A percentile compares a stretch with the other conserved stretches of the same genome.
Conservation (phyloP, 83 land plant genomes). For the Picea abies region DNA sequence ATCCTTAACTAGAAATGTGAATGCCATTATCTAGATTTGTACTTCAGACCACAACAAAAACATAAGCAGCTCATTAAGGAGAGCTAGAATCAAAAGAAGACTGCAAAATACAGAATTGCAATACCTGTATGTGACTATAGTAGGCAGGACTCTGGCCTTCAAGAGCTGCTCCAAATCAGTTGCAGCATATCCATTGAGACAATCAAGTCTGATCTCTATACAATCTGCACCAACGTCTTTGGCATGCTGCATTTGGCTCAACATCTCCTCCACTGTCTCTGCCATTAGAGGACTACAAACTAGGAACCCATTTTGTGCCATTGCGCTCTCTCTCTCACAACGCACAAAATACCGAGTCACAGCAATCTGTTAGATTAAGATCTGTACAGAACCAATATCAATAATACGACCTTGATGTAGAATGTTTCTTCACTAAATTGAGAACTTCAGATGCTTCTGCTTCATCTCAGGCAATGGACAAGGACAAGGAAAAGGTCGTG, state of each 20-base stretch:
- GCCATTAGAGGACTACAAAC: slow-evolving; percentile 48
- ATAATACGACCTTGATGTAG: no score
- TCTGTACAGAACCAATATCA: no score
- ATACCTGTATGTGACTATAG: slow-evolving; percentile 47
- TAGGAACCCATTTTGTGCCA: slow-evolving; percentile 10
- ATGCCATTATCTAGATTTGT: no score
- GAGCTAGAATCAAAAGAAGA: no score
- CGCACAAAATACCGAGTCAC: neutral
- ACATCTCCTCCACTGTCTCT: slow-evolving; percentile 40
- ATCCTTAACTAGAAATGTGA: no score
- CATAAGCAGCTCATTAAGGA: no score
- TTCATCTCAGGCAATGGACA: no score
- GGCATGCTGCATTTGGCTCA: slow-evolving; percentile 32
- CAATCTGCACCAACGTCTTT: slow-evolving; percentile 44
- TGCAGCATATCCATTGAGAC: slow-evolving; percentile 29
- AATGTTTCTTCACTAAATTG: no score
- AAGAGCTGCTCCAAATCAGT: slow-evolving; percentile 29
- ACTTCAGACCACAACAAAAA: no score
- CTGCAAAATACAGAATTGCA: neutral
- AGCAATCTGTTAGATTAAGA: no score
- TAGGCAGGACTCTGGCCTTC: slow-evolving; percentile 27
- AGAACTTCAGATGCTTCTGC: no score
- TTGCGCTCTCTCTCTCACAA: neutral
- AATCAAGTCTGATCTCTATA: slow-evolving; percentile 52
- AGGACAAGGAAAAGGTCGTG: no score